Conservation (phyloP, 2,329 filamentous ascomycete species). For the Colletotrichum echinochloae region DNA sequence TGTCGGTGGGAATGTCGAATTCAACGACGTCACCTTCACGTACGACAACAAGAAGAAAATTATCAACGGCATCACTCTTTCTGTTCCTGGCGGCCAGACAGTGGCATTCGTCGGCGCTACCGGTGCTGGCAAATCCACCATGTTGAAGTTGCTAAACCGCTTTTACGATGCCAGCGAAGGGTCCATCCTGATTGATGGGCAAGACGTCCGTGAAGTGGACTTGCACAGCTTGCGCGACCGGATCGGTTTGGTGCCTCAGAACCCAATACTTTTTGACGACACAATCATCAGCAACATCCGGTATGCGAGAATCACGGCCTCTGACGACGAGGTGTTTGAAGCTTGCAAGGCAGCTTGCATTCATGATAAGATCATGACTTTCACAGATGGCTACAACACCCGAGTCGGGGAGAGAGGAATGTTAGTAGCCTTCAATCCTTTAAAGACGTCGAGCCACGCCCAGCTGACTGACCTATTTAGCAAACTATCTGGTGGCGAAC, state of each 20-base stretch:
- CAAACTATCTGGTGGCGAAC: constrained; percentile 74
- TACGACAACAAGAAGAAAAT: constrained; percentile 71
- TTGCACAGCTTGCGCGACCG: constrained; percentile 63
- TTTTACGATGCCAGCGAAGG: constrained; percentile 69
- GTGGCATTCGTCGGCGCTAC: constrained; percentile 72
- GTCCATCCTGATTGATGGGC: constrained; percentile 65
- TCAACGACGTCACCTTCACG: constrained; percentile 67
- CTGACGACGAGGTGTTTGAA: constrained; percentile 66
- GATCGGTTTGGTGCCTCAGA: constrained; percentile 69
- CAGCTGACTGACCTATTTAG: constrained; percentile 48
- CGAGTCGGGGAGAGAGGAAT: constrained; percentile 64
- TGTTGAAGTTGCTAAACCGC: constrained; percentile 68
- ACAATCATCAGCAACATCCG: constrained; percentile 70
- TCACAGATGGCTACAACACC: constrained; percentile 64
- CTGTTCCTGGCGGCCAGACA: constrained; percentile 63
- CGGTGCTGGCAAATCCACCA: constrained; percentile 70
- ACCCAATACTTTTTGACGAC: constrained; percentile 67
- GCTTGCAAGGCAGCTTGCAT: constrained; percentile 68
- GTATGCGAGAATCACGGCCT: constrained; percentile 66
- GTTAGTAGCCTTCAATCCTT: constrained; percentile 45
- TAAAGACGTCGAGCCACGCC: neutral
- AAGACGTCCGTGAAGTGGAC: constrained; percentile 67
- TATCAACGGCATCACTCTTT: constrained; percentile 65
- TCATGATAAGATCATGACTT: constrained; percentile 68
- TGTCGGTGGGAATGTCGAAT: constrained; percentile 65